Base-by-base conservation (phyloP, 371 early-diverging fungal genomes). In the Mortierella sp. region DNA sequence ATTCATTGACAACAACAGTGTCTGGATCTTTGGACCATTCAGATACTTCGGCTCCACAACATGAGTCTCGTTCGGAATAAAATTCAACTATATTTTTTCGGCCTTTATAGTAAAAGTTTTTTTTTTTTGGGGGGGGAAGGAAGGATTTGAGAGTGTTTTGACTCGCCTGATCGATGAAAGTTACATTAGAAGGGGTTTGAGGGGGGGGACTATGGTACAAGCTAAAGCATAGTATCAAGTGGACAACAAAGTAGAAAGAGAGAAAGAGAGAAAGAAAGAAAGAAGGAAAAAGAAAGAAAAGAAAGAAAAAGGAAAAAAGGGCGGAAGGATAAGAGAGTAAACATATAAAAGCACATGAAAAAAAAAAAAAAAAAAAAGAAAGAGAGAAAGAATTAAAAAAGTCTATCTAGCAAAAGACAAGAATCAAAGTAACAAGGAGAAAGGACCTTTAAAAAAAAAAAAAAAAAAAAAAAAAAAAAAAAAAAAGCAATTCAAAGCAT, bases 241-340 rank as follows among this genome's bases (percentile, higher is more conserved):
- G 46, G 30, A 21, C 16, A n/a, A 44, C 21, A 57, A 57, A 30
- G 46, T 19, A 9, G 46, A 44, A 25, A 46, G 45, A 19, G 53
- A 55, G 56, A 60, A 58, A 18, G 23, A 62, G 25, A 51, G 58
- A 29, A 61, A 12, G 46, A 21, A 19, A 23, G 19, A 28, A 21
- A 26, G 4, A 53, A 47, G 43, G 46, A 62, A 46, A 37, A 50
- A 53, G 37, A 62, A 43, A 62, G 26, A 50, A 50, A 16, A 62
- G 23, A 45, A 50, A 63, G 26, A 57, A 55, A 48, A 68, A 25
- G 45, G 14, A 6, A 15, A 18, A 18, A 18, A 26, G 15, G 43
- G 7, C 1, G 16, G 16, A 30, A 48, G 28, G 18, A 48, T 11
- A 23, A n/a, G 43, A 30, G 9, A 25, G 29, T 45, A 43, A 29